Percentiles rank a stretch among this genome's conserved stretches.
Evolutionary conservation across 352 stramenopile genomes (phyloP).

Genomic region (Phytophthora litchii): DNA sequence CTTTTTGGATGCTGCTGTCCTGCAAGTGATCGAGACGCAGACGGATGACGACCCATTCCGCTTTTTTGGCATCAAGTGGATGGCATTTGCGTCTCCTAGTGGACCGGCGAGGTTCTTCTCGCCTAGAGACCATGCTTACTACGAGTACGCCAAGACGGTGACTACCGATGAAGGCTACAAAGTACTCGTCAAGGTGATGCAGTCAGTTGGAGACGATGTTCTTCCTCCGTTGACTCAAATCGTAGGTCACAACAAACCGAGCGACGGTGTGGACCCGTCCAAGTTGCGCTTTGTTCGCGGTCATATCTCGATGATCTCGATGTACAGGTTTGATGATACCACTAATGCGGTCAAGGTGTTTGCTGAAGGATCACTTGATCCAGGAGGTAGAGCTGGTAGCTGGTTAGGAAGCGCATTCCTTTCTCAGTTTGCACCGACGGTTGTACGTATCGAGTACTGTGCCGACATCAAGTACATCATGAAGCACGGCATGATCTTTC

Average conservation of each 20-base stretch:
- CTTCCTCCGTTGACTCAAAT: conserved; percentile 42
- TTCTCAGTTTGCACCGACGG: conserved; percentile 61
- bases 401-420: conserved; percentile 68
- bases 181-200: conserved; percentile 66
- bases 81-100: conserved; percentile 49
- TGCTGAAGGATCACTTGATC: conserved; percentile 61
- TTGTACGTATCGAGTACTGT: conserved; percentile 70
- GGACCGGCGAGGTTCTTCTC: conserved; percentile 56
- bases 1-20: conserved; percentile 73
- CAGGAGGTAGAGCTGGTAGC: conserved; percentile 47
- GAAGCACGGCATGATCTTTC: conserved; percentile 77
- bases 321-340: conserved; percentile 65
- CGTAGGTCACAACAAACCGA: conserved; percentile 32
- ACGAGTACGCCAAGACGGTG: conserved; percentile 66
- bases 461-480: conserved; percentile 85
- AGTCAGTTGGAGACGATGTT: conserved; percentile 59
- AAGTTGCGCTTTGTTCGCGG: conserved; percentile 63
- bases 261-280: conserved; percentile 36
- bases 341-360: conserved; percentile 73
- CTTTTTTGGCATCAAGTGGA: conserved; percentile 85
- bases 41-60: conserved; percentile 65
- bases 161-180: conserved; percentile 47
- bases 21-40: conserved; percentile 66
- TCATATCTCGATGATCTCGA: conserved; percentile 58
- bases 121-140: conserved; percentile 62